Evolutionary conservation across 2,329 filamentous ascomycete genomes (phyloP).

Genomic region (Stachybotrys elegans): DNA sequence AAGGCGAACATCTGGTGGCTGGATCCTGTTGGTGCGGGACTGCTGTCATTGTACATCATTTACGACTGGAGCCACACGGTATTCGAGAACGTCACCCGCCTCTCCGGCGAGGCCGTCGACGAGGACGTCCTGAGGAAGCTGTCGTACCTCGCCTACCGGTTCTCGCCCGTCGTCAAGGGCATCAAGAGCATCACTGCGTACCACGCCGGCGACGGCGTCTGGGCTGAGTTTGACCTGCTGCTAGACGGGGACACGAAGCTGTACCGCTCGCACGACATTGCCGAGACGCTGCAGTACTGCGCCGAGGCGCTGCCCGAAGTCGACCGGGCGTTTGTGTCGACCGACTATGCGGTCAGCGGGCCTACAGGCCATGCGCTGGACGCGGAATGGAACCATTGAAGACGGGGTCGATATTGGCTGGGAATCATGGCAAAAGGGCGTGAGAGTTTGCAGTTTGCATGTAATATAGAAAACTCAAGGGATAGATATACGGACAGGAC

Average conservation of each 20-base stretch:
- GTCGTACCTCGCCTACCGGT: constrained; percentile 26
- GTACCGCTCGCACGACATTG: constrained; percentile 25
- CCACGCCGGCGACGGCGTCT: constrained; percentile 26
- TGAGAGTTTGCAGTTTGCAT: too few species aligned
- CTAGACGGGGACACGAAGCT: constrained; percentile 24
- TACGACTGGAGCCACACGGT: constrained; percentile 60
- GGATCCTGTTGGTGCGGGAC: constrained; percentile 54
- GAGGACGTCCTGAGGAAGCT: constrained; percentile 24
- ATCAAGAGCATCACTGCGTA: constrained; percentile 29
- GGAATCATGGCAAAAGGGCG: too few species aligned
- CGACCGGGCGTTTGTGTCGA: constrained; percentile 27
- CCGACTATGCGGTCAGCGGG: constrained; percentile 26
- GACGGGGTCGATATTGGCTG: background rate
- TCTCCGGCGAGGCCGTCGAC: constrained; percentile 25
- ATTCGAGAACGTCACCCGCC: constrained; percentile 23
- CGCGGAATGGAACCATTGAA: constrained; percentile 12
- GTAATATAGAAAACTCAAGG: too few species aligned
- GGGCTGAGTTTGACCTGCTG: constrained; percentile 27
- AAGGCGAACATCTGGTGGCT: constrained; percentile 61
- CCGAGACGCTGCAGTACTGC: constrained; percentile 28
- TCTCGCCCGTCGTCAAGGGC: constrained; percentile 23
- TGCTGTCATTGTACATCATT: constrained; percentile 63
- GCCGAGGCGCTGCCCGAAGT: constrained; percentile 24
- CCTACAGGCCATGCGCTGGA: constrained; percentile 24
- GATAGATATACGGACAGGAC: too few species aligned